Evolutionary conservation across 441 rosid genomes (phyloP), one percentile per base, ranked within the genome.

Genomic region (Corymbia calophylla): DNA sequence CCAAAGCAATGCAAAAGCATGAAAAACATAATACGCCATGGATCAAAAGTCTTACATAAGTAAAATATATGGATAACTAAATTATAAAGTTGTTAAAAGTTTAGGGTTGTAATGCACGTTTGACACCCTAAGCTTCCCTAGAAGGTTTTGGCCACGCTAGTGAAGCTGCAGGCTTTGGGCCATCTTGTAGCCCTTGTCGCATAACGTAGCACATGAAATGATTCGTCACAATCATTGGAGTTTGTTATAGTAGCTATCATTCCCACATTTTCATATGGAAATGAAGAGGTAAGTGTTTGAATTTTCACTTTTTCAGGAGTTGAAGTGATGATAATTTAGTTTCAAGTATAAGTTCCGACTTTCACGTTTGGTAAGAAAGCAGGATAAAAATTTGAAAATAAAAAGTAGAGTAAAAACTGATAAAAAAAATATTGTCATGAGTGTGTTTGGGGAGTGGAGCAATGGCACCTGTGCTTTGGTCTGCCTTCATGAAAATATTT

Each of bases 141-240:
- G 97, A 77, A 95, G 92, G 89, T 95, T 95, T 62, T 96, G 98
- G 25, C 96, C 95, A 88, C 95, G 89, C 5, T 91, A 87, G 60
- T 96, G 97, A 9, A 96, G 90, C 85, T 95, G 96, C 7, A 96
- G 92, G 89, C 95, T 96, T 53, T 94, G 95, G 89, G 95, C 96
- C 86, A 96, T 91, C 87, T 93, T 93, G 86, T 95, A 96, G n/a
- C 97, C 97, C 89, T 94, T 94, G 94, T 92, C 89, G 88, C 95
- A 95, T 15, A 92, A 91, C 80, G 95, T 95, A 35, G 86, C 96
- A 96, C 27, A 93, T 53, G 87, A 95, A 96, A 49, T 95, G 91
- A 92, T 94, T 94, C 10, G 92, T 94, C 44, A 39, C 44, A 39
- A 39, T 39, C 5, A 39, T 39, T 39, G 6, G 44, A 39, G 44